Evolutionary conservation across 75 land plant species (phyloP), one percentile per base, ranked within the genome.

Genomic region (Adiantum capillusveneris): DNA sequence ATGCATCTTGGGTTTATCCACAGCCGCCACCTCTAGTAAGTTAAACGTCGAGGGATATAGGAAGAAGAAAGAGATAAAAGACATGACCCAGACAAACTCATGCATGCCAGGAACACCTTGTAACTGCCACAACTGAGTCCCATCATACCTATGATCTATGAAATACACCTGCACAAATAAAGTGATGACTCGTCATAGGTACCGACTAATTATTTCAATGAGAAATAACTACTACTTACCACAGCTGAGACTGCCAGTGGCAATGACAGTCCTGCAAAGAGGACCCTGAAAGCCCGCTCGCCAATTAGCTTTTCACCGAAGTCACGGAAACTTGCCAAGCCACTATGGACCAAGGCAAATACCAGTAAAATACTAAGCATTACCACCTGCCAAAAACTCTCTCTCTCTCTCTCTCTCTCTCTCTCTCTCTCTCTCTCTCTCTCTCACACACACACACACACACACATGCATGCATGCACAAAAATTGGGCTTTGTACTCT

Each of bases 1-100:
- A 56, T 88, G 98, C 78, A 93, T 58, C 56, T 93, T 93, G 6
- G 98, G 95, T 66, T 88, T 88, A 44, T 88, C 95, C 60, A 93
- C 95, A 46, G 98, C 95, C 25, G 98, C 98, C 6, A 93, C 98
- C 65, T 93, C 98, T 54, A 93, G 57, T 11, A 93, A 72, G 67
- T 93, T 93, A 67, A 93, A 93, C 21, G 98, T 93, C 41, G 98
- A 93, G 14, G 98, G 98, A 63, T 93, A 93, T 0, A 93, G 82
- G 51, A 93, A 93, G 52, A 88, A 62, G 73, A 93, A 92, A 49
- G 98, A 93, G 21, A 85, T 60, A 49, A 93, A 93, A 42, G 75
- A 73, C 53, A 76, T 53, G 19, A 79, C 0, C 98, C 98, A 93
- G 19, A 88, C 86, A 48, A 83, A 48, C 66, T 83, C 72, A 65